Evolutionary conservation across 2,329 filamentous ascomycete genomes (phyloP).

Genomic region (Fusarium sambucinum): DNA sequence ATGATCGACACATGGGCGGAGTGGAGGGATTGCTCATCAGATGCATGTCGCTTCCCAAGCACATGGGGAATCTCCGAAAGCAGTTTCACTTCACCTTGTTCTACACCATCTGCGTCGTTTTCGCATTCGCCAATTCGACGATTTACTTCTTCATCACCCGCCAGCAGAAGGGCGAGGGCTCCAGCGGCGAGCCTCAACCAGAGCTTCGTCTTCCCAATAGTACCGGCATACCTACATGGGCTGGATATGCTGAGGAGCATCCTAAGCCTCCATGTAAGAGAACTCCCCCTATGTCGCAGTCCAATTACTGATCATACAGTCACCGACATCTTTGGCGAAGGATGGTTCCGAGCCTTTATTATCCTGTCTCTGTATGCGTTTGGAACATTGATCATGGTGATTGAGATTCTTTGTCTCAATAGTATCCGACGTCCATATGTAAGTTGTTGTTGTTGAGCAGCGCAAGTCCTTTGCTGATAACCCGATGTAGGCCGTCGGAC

Average conservation of each 20-base stretch:
- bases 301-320: conserved; percentile 51
- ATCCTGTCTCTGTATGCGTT: conserved; percentile 61
- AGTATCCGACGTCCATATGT: conserved; percentile 66
- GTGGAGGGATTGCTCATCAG: conserved; percentile 55
- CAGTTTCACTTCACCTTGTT: conserved; percentile 64
- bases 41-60: conserved; percentile 60
- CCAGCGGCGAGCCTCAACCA: conserved; percentile 15
- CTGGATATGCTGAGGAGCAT: conserved; percentile 1
- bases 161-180: conserved; percentile 45
- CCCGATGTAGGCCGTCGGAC: conserved; percentile 56
- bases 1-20: conserved; percentile 51
- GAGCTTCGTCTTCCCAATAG: conserved; percentile 20
- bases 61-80: conserved; percentile 56
- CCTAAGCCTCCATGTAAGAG: conserved; percentile 46
- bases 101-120: conserved; percentile 61
- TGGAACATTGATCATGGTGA: conserved; percentile 57
- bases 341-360: conserved; percentile 61
- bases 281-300: conserved; percentile 18
- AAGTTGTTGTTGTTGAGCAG: conserved; percentile 46
- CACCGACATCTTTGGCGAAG: conserved; percentile 62
- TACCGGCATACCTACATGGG: conserved; percentile 18
- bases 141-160: conserved; percentile 63
- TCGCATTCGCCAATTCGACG: conserved; percentile 62
- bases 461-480: conserved; percentile 14
- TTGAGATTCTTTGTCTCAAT: conserved; percentile 64